These are phyloP conservation scores for Hypsizygus ulmarius DNA, from an alignment of 1,284 basidiomycete genomes.

Conservation along the genomic window DNA sequence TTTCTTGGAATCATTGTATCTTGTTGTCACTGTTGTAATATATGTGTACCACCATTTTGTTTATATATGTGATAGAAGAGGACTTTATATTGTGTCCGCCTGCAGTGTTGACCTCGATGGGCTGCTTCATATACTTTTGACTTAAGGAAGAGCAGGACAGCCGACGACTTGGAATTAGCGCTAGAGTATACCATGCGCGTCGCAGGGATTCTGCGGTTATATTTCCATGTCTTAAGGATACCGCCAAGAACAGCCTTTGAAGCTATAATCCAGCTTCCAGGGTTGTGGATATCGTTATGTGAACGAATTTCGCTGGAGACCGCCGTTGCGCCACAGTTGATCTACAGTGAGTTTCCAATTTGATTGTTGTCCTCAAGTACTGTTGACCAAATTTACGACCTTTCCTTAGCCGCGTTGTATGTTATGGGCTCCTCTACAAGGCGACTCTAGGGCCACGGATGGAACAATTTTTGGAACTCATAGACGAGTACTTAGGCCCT, in stretches of 20 bases:
- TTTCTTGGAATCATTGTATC: not conserved
- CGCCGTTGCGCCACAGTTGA: constrained; percentile 56
- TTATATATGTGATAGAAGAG: not conserved
- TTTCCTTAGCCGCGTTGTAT: constrained; percentile 60
- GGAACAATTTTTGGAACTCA: constrained; percentile 65
- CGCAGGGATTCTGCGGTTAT: constrained; percentile 83
- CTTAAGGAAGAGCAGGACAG: constrained; percentile 44
- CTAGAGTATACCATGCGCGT: constrained; percentile 77
- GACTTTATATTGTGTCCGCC: too few relatives aligned
- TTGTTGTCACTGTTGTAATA: not conserved
- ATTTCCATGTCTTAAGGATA: constrained; percentile 74
- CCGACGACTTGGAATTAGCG: constrained; percentile 44
- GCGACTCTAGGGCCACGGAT: constrained; percentile 73
- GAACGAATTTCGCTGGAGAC: constrained; percentile 50
- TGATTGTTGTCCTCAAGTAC: constrained; percentile 5
- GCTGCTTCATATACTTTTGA: too few relatives aligned
- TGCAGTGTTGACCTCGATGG: too few relatives aligned
- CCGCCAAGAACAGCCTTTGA: constrained; percentile 39
- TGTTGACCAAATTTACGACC: constrained; percentile 11
- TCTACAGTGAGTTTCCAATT: constrained; percentile 57
- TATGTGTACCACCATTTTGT: not conserved
- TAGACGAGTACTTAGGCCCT: too few relatives aligned
- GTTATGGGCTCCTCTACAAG: constrained; percentile 64
- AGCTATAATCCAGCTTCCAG: constrained; percentile 57
- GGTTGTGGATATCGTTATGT: constrained; percentile 65